Conservation (phyloP, 108 stramenopile species). For the Nitzschia sp. region DNA sequence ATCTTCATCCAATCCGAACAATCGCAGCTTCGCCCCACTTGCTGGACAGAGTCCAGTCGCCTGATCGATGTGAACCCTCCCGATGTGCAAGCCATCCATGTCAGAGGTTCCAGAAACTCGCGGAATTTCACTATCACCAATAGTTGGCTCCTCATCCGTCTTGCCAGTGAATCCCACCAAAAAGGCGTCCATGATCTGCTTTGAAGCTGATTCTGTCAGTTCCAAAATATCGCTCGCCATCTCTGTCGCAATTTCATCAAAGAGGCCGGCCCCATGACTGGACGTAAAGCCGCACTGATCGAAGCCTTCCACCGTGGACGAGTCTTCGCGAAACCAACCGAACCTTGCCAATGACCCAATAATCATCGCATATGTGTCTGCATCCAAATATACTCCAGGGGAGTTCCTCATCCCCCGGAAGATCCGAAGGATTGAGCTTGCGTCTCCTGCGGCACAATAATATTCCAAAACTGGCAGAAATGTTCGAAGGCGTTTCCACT, state of each 20-base stretch:
- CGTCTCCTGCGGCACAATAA: constrained; percentile 59
- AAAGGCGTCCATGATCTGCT: constrained; percentile 26
- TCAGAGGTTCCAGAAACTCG: constrained; percentile 16
- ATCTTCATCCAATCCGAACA: constrained; percentile 54
- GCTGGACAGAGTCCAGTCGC: constrained; percentile 60
- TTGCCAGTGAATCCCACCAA: not conserved
- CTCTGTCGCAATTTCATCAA: constrained; percentile 67
- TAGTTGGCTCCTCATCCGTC: not conserved
- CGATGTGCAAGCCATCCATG: constrained; percentile 11
- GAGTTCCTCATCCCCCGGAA: constrained; percentile 59
- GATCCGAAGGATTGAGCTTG: constrained; percentile 52
- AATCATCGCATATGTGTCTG: constrained; percentile 66
- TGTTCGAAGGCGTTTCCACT: constrained; percentile 50
- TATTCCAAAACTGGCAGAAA: constrained; percentile 72
- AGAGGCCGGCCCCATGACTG: constrained; percentile 57
- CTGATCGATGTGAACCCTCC: constrained; percentile 52
- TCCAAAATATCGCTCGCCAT: constrained; percentile 78
- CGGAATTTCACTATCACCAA: constrained; percentile 12
- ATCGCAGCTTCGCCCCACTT: constrained; percentile 66
- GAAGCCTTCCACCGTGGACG: constrained; percentile 45
- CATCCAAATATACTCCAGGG: constrained; percentile 58
- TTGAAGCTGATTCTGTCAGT: constrained; percentile 55
- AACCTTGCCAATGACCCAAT: constrained; percentile 59
- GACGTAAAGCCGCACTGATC: constrained; percentile 31
- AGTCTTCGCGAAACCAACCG: constrained; percentile 52